Percentiles rank a stretch among this genome's conserved stretches.
Conservation (phyloP, 768 basidiomycete species). For the Suillus cothurnatus region DNA sequence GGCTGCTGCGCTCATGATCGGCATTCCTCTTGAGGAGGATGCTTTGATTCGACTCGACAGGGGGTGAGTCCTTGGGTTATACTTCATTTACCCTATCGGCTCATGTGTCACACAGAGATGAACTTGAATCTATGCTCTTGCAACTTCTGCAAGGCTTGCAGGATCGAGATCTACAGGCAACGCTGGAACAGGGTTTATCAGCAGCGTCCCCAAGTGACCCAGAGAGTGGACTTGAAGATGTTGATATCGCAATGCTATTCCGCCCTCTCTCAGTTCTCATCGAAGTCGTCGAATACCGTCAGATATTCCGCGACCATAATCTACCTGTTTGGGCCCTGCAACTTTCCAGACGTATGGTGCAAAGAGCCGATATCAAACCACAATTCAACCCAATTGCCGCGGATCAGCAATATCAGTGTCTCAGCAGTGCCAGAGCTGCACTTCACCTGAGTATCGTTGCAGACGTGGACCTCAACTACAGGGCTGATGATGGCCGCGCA, state of each 20-base stretch:
- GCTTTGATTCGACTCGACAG: background rate
- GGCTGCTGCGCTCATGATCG: slow-evolving; percentile 6
- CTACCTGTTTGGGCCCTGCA: background rate
- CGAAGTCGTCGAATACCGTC: slow-evolving; percentile 1
- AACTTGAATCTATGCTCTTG: background rate
- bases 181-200: background rate
- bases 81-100: background rate
- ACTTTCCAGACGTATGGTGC: slow-evolving; percentile 1
- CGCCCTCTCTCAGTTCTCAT: background rate
- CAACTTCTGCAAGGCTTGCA: background rate
- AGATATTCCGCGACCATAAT: background rate
- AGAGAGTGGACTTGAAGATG: background rate
- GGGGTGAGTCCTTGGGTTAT: background rate
- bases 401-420: background rate
- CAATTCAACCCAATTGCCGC: background rate
- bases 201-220: background rate
- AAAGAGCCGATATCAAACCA: background rate
- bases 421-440: background rate
- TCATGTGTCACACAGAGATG: background rate
- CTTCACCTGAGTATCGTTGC: slow-evolving; percentile 1
- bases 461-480: background rate
- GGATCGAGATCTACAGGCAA: background rate
- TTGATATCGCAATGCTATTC: background rate
- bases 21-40: background rate
- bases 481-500: background rate